Evolutionary conservation across 805 yeast genomes (phyloP).

Genomic region (Jamesozyma spencerorum): DNA sequence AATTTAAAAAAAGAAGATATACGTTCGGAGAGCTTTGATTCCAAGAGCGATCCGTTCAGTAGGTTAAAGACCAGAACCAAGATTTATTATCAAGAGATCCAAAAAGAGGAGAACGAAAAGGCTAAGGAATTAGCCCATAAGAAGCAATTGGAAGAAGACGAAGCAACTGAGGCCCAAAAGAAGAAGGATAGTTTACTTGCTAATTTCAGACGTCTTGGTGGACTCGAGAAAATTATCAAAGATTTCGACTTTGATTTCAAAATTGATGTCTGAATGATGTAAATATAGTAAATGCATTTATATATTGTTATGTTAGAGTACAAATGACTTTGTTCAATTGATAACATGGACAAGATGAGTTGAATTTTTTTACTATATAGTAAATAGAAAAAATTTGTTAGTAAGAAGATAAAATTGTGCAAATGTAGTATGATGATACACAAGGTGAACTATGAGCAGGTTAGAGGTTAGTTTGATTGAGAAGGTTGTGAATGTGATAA

Average conservation of each 20-base stretch:
- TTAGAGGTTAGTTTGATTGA: slow-evolving; percentile 18
- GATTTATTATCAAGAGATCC: slow-evolving; percentile 56
- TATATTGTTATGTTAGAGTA: background rate
- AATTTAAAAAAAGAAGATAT: slow-evolving; percentile 41
- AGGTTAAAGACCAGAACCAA: slow-evolving; percentile 83
- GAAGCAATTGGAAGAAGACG: slow-evolving; percentile 32
- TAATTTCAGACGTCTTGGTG: slow-evolving; percentile 50
- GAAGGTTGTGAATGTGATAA: slow-evolving; percentile 12
- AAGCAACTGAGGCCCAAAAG: slow-evolving; percentile 37
- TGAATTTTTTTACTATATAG: too few relatives aligned
- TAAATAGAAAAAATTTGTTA: too few relatives aligned
- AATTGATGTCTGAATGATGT: slow-evolving; percentile 21
- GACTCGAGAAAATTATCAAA: slow-evolving; percentile 43
- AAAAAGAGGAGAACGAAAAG: slow-evolving; percentile 48
- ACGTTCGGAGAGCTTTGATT: slow-evolving; percentile 19
- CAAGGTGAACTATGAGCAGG: too few relatives aligned
- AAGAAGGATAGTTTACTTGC: slow-evolving; percentile 40
- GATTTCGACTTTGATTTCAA: slow-evolving; percentile 35
- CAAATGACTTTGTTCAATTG: too few relatives aligned
- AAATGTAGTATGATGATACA: too few relatives aligned
- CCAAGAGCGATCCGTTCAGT: slow-evolving; percentile 71
- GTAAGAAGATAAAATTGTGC: too few relatives aligned
- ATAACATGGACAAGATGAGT: too few relatives aligned
- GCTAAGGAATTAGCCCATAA: slow-evolving; percentile 47
- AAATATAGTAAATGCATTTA: background rate